Percentiles rank a stretch among this genome's conserved stretches.
phyloP scores from a whole-genome alignment of 805 yeast genomes.

The Vanderwaltozyma verrucispora region DNA sequence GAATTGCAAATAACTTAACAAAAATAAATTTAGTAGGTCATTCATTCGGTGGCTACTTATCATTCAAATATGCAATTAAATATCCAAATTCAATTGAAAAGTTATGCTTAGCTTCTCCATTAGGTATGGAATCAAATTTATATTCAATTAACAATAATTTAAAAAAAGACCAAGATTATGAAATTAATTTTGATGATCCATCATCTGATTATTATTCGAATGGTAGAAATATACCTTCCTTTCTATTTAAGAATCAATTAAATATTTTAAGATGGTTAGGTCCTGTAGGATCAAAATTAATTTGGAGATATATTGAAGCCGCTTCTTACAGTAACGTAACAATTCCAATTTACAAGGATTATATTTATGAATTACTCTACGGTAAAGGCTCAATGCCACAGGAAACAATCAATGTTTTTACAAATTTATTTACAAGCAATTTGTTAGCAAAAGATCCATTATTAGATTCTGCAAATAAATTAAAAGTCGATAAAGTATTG shows the following conservation, averaged over 20 bases:
- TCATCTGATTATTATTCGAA: slow-evolving; percentile 31
- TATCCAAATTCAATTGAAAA: slow-evolving; percentile 45
- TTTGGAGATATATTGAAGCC: slow-evolving; percentile 25
- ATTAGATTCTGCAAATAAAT: slow-evolving; percentile 40
- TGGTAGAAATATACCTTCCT: slow-evolving; percentile 21
- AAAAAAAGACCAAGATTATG: slow-evolving; percentile 10
- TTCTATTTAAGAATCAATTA: slow-evolving; percentile 32
- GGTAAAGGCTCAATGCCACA: slow-evolving; percentile 8
- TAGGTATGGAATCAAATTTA: slow-evolving; percentile 65
- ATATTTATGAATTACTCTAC: slow-evolving; percentile 15
- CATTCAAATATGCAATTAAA: slow-evolving; percentile 49
- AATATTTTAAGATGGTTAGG: slow-evolving; percentile 38
- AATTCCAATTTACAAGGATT: slow-evolving; percentile 18
- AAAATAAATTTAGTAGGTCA: slow-evolving; percentile 62
- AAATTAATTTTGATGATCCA: slow-evolving; percentile 31
- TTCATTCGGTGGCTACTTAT: slow-evolving; percentile 70
- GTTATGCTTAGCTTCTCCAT: slow-evolving; percentile 60
- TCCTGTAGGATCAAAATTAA: slow-evolving; percentile 32
- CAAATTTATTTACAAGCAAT: slow-evolving; percentile 21
- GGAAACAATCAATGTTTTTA: slow-evolving; percentile 19
- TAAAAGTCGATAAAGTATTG: slow-evolving; percentile 31
- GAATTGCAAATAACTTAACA: slow-evolving; percentile 37
- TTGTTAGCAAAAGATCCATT: slow-evolving; percentile 58
- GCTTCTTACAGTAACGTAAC: slow-evolving; percentile 25
- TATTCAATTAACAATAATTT: slow-evolving; percentile 39